phyloP scores from a whole-genome alignment of 768 basidiomycete species.

The Rhodotorula toruloides region DNA sequence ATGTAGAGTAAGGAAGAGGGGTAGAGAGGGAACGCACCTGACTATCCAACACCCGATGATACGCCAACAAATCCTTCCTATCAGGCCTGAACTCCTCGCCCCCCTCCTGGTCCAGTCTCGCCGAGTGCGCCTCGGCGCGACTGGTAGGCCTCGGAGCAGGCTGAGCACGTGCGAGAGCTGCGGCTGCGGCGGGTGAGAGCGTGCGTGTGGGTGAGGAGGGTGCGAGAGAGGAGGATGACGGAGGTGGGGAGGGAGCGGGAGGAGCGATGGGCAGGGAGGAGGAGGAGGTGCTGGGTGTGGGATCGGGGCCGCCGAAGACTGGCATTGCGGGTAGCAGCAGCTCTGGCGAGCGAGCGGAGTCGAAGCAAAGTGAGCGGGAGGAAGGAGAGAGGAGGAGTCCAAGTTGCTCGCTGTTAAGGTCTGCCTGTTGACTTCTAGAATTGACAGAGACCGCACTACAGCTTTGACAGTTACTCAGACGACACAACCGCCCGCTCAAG shows the following conservation, averaged over 20 bases:
- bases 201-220: neutral
- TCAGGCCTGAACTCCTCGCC: neutral
- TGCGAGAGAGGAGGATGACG: neutral
- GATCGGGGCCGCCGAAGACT: too few species aligned
- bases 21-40: neutral
- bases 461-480: too few species aligned
- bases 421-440: too few species aligned
- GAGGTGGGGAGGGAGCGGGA: neutral
- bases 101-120: neutral
- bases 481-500: too few species aligned
- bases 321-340: neutral
- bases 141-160: neutral
- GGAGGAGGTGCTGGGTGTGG: neutral
- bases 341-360: too few species aligned
- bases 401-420: too few species aligned
- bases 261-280: neutral
- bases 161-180: neutral
- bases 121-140: neutral
- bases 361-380: too few species aligned
- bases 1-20: conserved; percentile 8
- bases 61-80: neutral
- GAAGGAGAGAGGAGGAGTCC: neutral
- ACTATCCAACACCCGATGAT: neutral
- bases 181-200: neutral
- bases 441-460: too few species aligned